Base-by-base conservation (phyloP, 306 rosid species). In the Comarum palustre region DNA sequence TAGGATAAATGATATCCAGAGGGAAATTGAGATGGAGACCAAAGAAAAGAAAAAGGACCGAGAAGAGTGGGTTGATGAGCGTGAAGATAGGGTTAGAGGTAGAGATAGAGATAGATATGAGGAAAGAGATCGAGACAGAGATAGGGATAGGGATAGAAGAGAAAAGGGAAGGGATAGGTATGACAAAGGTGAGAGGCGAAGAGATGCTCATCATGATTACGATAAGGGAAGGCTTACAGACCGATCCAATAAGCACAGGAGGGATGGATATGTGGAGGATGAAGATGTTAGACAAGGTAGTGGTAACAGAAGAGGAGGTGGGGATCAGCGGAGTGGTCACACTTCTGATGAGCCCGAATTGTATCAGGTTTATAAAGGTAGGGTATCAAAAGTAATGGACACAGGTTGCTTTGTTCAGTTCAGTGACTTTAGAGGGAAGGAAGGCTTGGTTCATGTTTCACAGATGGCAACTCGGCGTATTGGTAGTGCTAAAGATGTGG, bases 361-460 rank as follows among this genome's bases (percentile, higher is more conserved):
- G 71, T 92, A 92, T 65, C 69, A 67, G 69, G 94, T 92, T 69
- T 92, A 90, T 71, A 89, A 85, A 79, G 96, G 96, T 7, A 85
- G 96, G 72, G 85, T 90, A 9, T 85, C 96, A 0, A 88, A 92
- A 77, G 97, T 88, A 60, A 90, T 90, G 93, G 97, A 92, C 61
- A 85, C 89, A 0, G 94, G 97, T 25, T 89, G 96, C 80, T 92
- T 92, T 73, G 97, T 92, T 29, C 93, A 87, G 74, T 50, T 92
- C 59, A 90, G 66, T 36, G 96, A 92, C 39, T 79, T 86, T 5
- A 87, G 87, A 73, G 97, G 96, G 54, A 92, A 87, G 64, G 97
- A 92, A 75, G 97, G 96, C 39, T 81, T 92, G 83, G 96, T 92
- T 32, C 97, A 92, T 42, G 93, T 89, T 52, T 92, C 96, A 2